A percentile compares a stretch with the other conserved stretches of the same genome.
These are phyloP conservation scores for Protomyces inundatus DNA, from an alignment of 1,139 yeast genomes.

Conservation along the genomic window DNA sequence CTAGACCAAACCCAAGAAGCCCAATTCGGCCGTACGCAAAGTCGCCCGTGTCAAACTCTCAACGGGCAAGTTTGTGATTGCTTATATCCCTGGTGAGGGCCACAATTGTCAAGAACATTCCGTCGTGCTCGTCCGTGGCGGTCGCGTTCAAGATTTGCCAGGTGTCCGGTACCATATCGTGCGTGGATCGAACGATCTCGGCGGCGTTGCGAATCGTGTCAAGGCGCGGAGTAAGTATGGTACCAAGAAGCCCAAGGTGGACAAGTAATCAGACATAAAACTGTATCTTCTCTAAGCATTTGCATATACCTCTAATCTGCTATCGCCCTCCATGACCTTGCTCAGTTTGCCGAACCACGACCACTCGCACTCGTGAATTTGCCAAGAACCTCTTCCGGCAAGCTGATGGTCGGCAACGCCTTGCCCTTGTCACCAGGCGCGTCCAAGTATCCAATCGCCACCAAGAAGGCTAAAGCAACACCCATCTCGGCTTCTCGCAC, in stretches of 20 bases:
- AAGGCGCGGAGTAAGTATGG: conserved; percentile 92
- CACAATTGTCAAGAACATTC: conserved; percentile 84
- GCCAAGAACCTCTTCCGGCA: conserved; percentile 53
- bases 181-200: conserved; percentile 88
- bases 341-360: conserved; percentile 47
- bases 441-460: conserved; percentile 65
- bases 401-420: conserved; percentile 53
- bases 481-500: conserved; percentile 64
- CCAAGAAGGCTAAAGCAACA: conserved; percentile 70
- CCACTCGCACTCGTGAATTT: conserved; percentile 79
- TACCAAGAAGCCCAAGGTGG: conserved; percentile 64
- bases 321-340: conserved; percentile 38
- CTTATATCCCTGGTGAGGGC: conserved; percentile 97
- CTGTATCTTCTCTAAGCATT: background rate
- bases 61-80: conserved; percentile 82
- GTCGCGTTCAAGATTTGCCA: conserved; percentile 95
- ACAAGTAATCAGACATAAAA: background rate
- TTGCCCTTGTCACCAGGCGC: conserved; percentile 46
- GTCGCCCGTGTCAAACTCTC: conserved; percentile 92
- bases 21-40: conserved; percentile 96
- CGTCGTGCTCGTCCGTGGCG: conserved; percentile 92
- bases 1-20: conserved; percentile 77
- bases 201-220: conserved; percentile 89
- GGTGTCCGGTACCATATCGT: conserved; percentile 95
- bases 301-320: background rate